Base-by-base conservation (phyloP, 495 filamentous ascomycete genomes). In the Aspergillus affinis region DNA sequence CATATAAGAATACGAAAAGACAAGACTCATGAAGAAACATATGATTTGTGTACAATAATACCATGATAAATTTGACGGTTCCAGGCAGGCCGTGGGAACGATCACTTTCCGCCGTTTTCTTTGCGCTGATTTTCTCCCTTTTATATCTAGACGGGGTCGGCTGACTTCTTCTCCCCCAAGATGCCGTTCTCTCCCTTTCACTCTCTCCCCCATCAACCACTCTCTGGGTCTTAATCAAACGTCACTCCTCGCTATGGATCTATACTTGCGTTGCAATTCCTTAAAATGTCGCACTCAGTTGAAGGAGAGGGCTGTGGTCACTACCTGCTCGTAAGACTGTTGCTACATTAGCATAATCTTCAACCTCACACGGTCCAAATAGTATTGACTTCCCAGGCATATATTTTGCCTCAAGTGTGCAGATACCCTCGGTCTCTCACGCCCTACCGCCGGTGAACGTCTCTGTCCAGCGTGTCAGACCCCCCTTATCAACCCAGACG, bases 371-470 rank as follows among this genome's bases (percentile, higher is more conserved):
- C 17, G 13, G 32, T 19, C 15, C 12, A n/a, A 6, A 20, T 19
- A 17, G 26, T 15, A 75, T 50, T 36, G 17, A 32, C 44, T 23
- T 20, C 17, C 17, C n/a, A 96, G 93, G 57, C 94, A 97, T 71
- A 87, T 93, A 56, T 93, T 96, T 74, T 97, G 94, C 69, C 69
- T 87, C 9, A 73, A 79, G 27, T 98, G 94, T 67, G 89, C 91
- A 48, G 81, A 88, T 26, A 74, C 66, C 10, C 78, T 88, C 4
- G 88, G 89, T 3, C 81, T 97, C 23, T 83, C 86, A 0, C 82
- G 72, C 23, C 78, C 84, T 27, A 75, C 77, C 1, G 78, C 81
- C 10, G 78, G 79, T 30, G 79, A 79, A 30, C 81, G 86, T 47
- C 73, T 76, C 5, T 97, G 93, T 69, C 94, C 94, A 53, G 92